phyloP scores from a whole-genome alignment of 148 eudicot genomes.

The Silene uniflora region DNA sequence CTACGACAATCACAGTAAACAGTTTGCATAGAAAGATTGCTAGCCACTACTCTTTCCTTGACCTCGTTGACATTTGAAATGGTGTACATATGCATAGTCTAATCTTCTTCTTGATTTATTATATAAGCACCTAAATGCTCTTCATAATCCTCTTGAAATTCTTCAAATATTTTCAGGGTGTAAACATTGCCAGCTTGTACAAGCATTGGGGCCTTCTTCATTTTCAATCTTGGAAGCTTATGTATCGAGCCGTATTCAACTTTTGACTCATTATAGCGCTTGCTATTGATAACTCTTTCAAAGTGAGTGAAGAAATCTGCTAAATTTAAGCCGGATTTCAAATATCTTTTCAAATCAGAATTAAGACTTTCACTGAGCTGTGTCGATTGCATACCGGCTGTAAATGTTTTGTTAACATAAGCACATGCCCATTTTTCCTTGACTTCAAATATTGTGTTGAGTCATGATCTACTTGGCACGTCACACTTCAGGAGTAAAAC shows the following conservation, averaged over 20 bases:
- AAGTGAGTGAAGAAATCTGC: too few species aligned
- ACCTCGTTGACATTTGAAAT: slow-evolving; percentile 15
- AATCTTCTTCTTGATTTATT: slow-evolving; percentile 12
- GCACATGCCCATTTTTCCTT: neutral
- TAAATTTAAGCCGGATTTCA: too few species aligned
- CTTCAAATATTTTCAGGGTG: too few species aligned
- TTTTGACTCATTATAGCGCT: too few species aligned
- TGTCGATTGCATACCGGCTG: neutral
- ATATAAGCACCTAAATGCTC: too few species aligned
- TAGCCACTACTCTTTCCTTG: slow-evolving; percentile 20
- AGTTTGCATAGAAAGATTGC: slow-evolving; percentile 8
- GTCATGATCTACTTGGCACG: neutral
- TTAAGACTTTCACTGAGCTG: neutral
- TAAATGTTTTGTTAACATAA: neutral
- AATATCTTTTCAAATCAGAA: neutral
- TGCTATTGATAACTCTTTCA: too few species aligned
- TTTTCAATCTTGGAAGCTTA: too few species aligned
- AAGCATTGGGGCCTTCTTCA: too few species aligned
- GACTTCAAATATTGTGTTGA: neutral
- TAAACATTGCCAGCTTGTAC: neutral
- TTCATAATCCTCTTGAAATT: too few species aligned
- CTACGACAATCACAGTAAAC: slow-evolving; percentile 30
- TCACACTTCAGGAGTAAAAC: too few species aligned
- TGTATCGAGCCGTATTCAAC: too few species aligned
- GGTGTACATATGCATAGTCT: slow-evolving; percentile 12